phyloP scores from a whole-genome alignment of 495 filamentous ascomycete species.

The Trichoderma reesei region DNA sequence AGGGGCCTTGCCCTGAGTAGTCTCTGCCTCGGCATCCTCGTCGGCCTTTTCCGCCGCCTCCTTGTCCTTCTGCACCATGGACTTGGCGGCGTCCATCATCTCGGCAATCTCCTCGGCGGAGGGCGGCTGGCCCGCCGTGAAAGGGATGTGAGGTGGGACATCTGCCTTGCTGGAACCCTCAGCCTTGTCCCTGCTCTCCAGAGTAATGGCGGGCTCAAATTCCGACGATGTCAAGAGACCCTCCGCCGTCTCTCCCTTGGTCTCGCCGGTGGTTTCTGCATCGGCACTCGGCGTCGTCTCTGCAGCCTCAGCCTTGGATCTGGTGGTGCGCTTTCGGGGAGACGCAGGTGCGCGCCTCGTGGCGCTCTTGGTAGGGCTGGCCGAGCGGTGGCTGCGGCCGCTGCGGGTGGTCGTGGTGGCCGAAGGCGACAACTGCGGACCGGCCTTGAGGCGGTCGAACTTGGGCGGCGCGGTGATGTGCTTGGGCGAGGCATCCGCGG shows the following conservation, averaged over 20 bases:
- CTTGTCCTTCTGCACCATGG: conserved; percentile 58
- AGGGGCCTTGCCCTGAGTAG: conserved; percentile 26
- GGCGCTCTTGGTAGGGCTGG: conserved; percentile 43
- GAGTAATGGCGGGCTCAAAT: conserved; percentile 30
- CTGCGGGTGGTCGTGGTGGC: conserved; percentile 32
- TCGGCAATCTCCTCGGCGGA: conserved; percentile 62
- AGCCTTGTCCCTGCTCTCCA: conserved; percentile 28
- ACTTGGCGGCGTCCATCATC: conserved; percentile 77
- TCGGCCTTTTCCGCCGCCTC: neutral
- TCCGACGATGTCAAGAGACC: conserved; percentile 32
- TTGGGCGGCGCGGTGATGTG: conserved; percentile 62
- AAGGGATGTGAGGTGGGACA: conserved; percentile 39
- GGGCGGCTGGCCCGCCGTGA: conserved; percentile 53
- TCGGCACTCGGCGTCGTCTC: conserved; percentile 24
- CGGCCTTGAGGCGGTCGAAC: conserved; percentile 35
- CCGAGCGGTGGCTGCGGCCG: conserved; percentile 42
- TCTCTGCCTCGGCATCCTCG: conserved; percentile 45
- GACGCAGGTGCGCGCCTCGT: conserved; percentile 37
- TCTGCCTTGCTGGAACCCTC: neutral
- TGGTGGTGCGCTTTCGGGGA: conserved; percentile 65
- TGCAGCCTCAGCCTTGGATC: conserved; percentile 33
- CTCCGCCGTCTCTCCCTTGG: conserved; percentile 27
- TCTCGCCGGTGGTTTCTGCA: conserved; percentile 24
- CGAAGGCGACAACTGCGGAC: conserved; percentile 32
- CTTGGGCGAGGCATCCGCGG: conserved; percentile 45